phyloP scores from a whole-genome alignment of 371 early-diverging fungal genomes.

The Dentiscutata heterogama region DNA sequence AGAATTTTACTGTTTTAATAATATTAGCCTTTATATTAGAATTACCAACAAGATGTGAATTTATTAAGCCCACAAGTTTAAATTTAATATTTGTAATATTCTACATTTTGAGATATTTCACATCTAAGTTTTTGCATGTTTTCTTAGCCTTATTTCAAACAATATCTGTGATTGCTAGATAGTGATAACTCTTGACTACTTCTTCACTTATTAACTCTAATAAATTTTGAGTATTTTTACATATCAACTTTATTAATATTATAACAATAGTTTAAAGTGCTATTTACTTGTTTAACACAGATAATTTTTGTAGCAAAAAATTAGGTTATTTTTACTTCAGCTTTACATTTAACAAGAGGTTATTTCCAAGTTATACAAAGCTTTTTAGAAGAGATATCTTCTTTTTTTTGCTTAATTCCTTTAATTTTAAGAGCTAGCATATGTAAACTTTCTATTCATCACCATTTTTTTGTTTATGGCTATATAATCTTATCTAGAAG shows the following conservation, averaged over 20 bases:
- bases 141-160: too few species aligned
- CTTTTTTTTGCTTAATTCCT: background rate
- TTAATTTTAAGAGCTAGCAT: background rate
- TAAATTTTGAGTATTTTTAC: conserved; percentile 10
- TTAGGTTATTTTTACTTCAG: background rate
- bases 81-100: conserved; percentile 40
- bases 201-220: conserved; percentile 35
- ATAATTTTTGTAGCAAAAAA: background rate
- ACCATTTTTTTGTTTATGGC: too few species aligned
- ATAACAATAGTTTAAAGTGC: background rate
- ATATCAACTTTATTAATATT: background rate
- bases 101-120: too few species aligned
- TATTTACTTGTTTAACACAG: background rate
- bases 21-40: conserved; percentile 31
- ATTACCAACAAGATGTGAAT: conserved; percentile 9
- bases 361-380: background rate
- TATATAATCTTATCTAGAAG: too few species aligned
- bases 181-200: too few species aligned
- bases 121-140: too few species aligned
- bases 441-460: background rate
- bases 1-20: background rate
- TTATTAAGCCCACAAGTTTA: conserved; percentile 10
- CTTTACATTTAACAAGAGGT: background rate
- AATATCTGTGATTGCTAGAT: too few species aligned
- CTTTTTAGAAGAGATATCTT: background rate